A percentile compares a stretch with the other conserved stretches of the same genome.
phyloP scores from a whole-genome alignment of 1,284 basidiomycete species.

The Ustilago tritici region DNA sequence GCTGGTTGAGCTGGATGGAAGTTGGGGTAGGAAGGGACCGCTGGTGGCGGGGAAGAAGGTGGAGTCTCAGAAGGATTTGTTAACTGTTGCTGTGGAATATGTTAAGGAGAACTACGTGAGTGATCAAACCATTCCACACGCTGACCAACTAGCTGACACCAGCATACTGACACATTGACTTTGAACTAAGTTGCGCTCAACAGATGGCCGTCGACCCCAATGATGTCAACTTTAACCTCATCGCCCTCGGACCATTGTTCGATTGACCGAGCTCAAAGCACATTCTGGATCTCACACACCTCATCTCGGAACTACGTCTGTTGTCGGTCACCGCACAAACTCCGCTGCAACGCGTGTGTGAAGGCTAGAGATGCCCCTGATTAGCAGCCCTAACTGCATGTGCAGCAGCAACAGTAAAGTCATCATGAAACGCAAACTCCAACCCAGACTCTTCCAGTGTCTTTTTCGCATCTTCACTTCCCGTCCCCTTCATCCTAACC shows the following conservation, averaged over 20 bases:
- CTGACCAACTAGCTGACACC: too few relatives aligned
- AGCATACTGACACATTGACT: background rate
- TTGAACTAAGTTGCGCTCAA: background rate
- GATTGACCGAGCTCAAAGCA: slow-evolving; percentile 1
- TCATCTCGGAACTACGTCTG: background rate
- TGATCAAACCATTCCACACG: background rate
- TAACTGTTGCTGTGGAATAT: slow-evolving; percentile 50
- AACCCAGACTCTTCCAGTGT: slow-evolving; percentile 38
- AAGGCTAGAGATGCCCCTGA: slow-evolving; percentile 32
- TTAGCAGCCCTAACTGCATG: slow-evolving; percentile 53
- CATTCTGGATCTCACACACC: background rate
- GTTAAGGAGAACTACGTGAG: slow-evolving; percentile 63
- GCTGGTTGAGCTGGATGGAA: slow-evolving; percentile 65
- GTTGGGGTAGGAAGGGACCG: slow-evolving; percentile 61
- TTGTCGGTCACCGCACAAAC: background rate
- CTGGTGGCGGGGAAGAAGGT: slow-evolving; percentile 53
- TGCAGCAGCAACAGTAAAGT: slow-evolving; percentile 55
- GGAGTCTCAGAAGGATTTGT: slow-evolving; percentile 42
- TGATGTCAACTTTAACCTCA: slow-evolving; percentile 65
- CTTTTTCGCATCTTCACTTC: slow-evolving; percentile 51
- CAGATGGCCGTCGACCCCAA: slow-evolving; percentile 63
- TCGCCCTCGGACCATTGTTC: slow-evolving; percentile 57
- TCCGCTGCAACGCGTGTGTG: background rate
- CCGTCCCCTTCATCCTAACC: slow-evolving; percentile 54
- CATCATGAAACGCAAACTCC: slow-evolving; percentile 51